Conservation (phyloP, 106 monocot species). For the Dendrobium nobile region DNA sequence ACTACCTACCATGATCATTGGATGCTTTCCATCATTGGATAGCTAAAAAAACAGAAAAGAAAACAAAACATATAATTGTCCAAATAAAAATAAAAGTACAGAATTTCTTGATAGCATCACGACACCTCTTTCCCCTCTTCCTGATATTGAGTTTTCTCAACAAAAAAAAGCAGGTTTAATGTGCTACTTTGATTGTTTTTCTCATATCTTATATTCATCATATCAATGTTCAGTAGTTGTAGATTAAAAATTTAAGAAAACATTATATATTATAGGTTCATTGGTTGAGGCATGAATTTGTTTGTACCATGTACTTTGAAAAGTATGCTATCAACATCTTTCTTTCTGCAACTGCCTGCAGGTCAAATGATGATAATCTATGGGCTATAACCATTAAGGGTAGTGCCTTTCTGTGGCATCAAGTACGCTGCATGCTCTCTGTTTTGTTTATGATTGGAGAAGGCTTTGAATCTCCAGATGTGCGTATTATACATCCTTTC, state of each 20-base stretch:
- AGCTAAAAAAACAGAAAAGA: no score
- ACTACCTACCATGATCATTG: no score
- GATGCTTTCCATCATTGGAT: no score
- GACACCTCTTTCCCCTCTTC: background rate
- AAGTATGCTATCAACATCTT: background rate
- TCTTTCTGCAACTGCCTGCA: constrained; percentile 10
- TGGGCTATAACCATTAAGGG: constrained; percentile 78
- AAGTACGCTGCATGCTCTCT: constrained; percentile 96
- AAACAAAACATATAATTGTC: no score
- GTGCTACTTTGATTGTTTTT: background rate
- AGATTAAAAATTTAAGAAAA: background rate
- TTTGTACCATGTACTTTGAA: background rate
- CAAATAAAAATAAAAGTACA: no score
- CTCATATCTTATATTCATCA: background rate
- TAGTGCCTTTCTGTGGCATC: constrained; percentile 97
- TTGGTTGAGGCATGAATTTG: background rate
- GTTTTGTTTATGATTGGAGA: constrained; percentile 94
- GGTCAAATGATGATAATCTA: constrained; percentile 57
- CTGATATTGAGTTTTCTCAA: background rate
- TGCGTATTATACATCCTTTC: constrained; percentile 24
- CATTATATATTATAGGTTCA: background rate
- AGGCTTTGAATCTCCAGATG: constrained; percentile 74
- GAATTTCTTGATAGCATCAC: no score
- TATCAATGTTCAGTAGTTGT: background rate
- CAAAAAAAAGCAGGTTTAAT: background rate